Base-by-base conservation (phyloP, 2,329 filamentous ascomycete species). In the Monilinia fructigena region DNA sequence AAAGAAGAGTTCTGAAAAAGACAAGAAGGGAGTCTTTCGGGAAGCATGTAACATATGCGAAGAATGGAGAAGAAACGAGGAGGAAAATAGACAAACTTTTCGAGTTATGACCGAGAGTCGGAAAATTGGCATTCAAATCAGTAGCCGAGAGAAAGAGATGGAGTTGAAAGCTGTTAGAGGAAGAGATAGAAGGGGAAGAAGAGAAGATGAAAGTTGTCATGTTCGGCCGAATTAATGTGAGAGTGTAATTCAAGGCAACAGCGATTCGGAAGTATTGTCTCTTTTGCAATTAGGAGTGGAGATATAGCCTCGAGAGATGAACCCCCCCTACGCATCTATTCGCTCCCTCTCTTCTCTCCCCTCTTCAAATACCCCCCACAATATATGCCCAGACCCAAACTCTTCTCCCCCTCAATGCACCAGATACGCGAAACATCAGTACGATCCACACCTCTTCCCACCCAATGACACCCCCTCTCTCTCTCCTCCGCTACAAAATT, bases 401-500 rank as follows among this genome's bases (percentile, higher is more conserved):
- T 82, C 81, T 64, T 73, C 75, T 28, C 56, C 67, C 42, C 20
- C 42, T 45, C 18, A 66, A 66, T 23, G 63, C 58, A 1, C 52
- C 31, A 35, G 31, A 64, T 23, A 62, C 58, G 0, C 52, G 31
- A 64, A 38, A 65, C 81, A n/a, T 82, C 85, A 67, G 89, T 76
- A 86, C 87, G 3, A 79, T 93, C 18, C 91, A 95, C 92, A 92
- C 77, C 80, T 95, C 59, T 82, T 90, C 72, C 88, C 89, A 66
- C 78, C 80, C n/a, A 81, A 83, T 68, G 91, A 95, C 75, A 88
- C 83, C 79, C 94, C 70, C 72, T 81, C 26, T 90, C 89, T 1
- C 79, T 95, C 20, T 89, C 89, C 80, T 95, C 8, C 84, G 86
- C 31, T 95, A 95, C 74, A 81, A 82, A 56, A 87, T 94, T 0